A percentile compares a stretch with the other conserved stretches of the same genome.
phyloP scores from a whole-genome alignment of 495 filamentous ascomycete species.

The Aspergillus heteromorphus region DNA sequence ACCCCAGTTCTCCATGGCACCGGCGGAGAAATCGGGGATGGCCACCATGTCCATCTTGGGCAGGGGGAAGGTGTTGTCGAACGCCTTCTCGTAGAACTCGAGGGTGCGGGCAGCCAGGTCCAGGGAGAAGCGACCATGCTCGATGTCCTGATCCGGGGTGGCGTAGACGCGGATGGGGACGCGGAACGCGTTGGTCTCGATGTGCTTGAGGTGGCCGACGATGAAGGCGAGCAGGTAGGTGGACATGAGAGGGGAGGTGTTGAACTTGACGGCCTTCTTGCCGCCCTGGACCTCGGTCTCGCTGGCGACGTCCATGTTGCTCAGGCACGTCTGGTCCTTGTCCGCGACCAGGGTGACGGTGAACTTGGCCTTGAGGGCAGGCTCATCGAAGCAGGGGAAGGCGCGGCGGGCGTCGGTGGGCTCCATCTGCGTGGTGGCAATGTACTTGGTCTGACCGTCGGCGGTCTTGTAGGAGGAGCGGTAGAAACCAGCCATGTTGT shows the following conservation, averaged over 20 bases:
- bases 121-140: slow-evolving; percentile 60
- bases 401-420: slow-evolving; percentile 60
- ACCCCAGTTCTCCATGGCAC: slow-evolving; percentile 99
- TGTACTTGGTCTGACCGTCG: slow-evolving; percentile 52
- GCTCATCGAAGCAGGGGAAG: slow-evolving; percentile 69
- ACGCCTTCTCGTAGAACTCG: slow-evolving; percentile 51
- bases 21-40: slow-evolving; percentile 88
- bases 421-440: slow-evolving; percentile 65
- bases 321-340: slow-evolving; percentile 57
- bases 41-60: slow-evolving; percentile 99
- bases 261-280: slow-evolving; percentile 62
- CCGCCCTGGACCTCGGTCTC: slow-evolving; percentile 51
- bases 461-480: slow-evolving; percentile 56
- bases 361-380: slow-evolving; percentile 63
- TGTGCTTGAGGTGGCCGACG: slow-evolving; percentile 59
- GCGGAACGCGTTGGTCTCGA: slow-evolving; percentile 60
- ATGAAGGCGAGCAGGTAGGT: slow-evolving; percentile 67
- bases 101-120: slow-evolving; percentile 56
- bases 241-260: slow-evolving; percentile 61
- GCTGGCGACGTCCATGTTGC: slow-evolving; percentile 62
- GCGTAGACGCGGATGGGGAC: slow-evolving; percentile 61
- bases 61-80: slow-evolving; percentile 48
- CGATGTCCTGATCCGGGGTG: slow-evolving; percentile 58
- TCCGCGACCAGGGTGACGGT: slow-evolving; percentile 60
- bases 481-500: slow-evolving; percentile 67